Evolutionary conservation across 108 stramenopile species (phyloP).

Genomic region (Fistulifera pelliculosa): DNA sequence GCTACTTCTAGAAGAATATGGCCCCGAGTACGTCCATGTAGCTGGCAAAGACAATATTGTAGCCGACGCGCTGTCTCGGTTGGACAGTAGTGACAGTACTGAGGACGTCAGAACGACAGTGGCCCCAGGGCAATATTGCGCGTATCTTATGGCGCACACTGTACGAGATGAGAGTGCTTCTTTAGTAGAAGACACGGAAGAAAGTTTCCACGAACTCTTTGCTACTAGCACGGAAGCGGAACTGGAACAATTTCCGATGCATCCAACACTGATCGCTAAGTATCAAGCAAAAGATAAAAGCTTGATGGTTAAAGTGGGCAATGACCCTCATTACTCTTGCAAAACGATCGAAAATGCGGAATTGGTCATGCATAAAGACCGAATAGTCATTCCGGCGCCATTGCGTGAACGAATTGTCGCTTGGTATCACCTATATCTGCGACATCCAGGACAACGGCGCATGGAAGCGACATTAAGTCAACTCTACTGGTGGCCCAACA

Average conservation of each 20-base stretch:
- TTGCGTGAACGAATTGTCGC: conserved; percentile 5
- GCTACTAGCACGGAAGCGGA: conserved; percentile 2
- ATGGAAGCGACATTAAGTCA: conserved; percentile 11
- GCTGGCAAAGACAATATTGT: conserved; percentile 14
- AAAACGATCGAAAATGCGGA: neutral
- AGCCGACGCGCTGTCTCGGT: conserved; percentile 17
- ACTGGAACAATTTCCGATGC: conserved; percentile 2
- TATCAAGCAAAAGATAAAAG: neutral
- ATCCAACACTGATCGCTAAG: neutral
- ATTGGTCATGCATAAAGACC: neutral
- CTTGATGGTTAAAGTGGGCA: neutral
- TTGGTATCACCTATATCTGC: conserved; percentile 16
- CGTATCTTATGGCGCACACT: neutral
- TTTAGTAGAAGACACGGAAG: too few relatives aligned
- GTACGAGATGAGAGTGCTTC: neutral
- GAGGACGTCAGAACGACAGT: too few relatives aligned
- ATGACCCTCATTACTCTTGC: neutral
- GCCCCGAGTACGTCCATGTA: conserved; percentile 11
- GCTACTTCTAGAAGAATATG: conserved; percentile 23
- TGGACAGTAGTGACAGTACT: neutral
- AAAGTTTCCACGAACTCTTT: too few relatives aligned
- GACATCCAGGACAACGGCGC: conserved; percentile 21
- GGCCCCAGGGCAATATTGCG: neutral
- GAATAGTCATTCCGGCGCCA: conserved; percentile 1
- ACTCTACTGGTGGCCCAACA: conserved; percentile 19